A percentile compares a stretch with the other conserved stretches of the same genome.
Evolutionary conservation across 495 filamentous ascomycete species (phyloP).

Genomic region (Bathelium albidoporum): DNA sequence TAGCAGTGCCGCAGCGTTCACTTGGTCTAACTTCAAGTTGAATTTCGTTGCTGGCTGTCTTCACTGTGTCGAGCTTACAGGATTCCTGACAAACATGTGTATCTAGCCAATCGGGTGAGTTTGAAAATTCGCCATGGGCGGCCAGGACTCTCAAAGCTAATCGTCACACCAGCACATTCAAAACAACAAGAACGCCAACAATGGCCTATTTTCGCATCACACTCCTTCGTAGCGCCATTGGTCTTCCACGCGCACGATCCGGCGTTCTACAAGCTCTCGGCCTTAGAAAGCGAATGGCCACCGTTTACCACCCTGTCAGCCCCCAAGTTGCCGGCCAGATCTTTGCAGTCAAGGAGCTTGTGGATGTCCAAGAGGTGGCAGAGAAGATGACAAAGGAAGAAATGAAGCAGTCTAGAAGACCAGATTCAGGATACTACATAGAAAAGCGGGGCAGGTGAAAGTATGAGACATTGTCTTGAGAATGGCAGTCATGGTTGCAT

Average conservation of each 20-base stretch:
- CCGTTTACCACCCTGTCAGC: slow-evolving; percentile 84
- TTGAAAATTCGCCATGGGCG: no score
- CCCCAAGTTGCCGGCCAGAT: slow-evolving; percentile 85
- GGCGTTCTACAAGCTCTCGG: slow-evolving; percentile 84
- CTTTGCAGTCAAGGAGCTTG: slow-evolving; percentile 94
- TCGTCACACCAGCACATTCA: no score
- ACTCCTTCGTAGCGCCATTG: slow-evolving; percentile 85
- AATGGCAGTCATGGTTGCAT: neutral
- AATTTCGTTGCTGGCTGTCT: no score
- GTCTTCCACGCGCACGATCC: slow-evolving; percentile 69
- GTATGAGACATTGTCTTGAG: neutral
- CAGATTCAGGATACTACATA: slow-evolving; percentile 76
- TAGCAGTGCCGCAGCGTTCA: neutral
- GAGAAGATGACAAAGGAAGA: slow-evolving; percentile 57
- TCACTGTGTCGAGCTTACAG: no score
- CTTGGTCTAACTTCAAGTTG: no score
- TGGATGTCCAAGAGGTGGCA: slow-evolving; percentile 77
- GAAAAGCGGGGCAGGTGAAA: slow-evolving; percentile 42
- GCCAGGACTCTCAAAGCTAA: no score
- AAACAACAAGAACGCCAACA: slow-evolving; percentile 15
- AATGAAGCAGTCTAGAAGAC: slow-evolving; percentile 61
- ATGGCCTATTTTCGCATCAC: slow-evolving; percentile 96
- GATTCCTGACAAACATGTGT: neutral
- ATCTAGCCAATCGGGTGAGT: neutral
- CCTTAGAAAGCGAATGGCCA: slow-evolving; percentile 73